Evolutionary conservation across 2,329 filamentous ascomycete genomes (phyloP), one percentile per base, ranked within the genome.

Genomic region (Pseudodiploospora longispora): DNA sequence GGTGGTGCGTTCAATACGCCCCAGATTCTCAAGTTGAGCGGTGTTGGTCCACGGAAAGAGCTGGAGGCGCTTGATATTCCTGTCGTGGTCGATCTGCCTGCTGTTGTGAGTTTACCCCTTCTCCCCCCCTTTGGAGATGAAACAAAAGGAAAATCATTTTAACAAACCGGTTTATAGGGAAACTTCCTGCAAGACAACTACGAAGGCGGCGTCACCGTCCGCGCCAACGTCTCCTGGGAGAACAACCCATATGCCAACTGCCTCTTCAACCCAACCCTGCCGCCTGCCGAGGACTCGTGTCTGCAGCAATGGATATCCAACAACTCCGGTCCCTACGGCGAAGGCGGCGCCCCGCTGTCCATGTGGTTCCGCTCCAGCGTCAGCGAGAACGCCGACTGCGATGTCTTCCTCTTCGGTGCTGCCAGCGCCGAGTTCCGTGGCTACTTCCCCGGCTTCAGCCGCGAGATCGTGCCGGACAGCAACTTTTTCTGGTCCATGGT

Each of bases 51-150:
- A 0, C 56, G 58, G 1, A 51, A 47, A 1, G 64, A 72, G 37
- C 59, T 76, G 1, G 49, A 61, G 10, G 55, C 58, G 39, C 59
- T 63, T 31, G 52, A 52, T 6, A 68, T 71, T 44, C 60, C 66
- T 3, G 65, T 79, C 8, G 48, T 79, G 31, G 60, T 62, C 3
- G 69, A 82, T 50, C 64, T 77, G 0, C 77, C 76, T 0, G 78
- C 76, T 32, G 78, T 83, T 3, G 80, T 19, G 19, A 19, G 19
- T 53, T 67, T 65, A 1, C 71, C 70, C 6, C 63, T 70, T 42
- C 57, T 74, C 42, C 63, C 74, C 10, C 69, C 72, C 57, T 60
- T 71, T 9, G 69, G 64, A 30, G 71, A 70, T 27, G 56, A 74
- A 40, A 70, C 71, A 2, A 61, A 66, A 7, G 58, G 54, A 19